Evolutionary conservation across 768 basidiomycete genomes (phyloP), one percentile per base, ranked within the genome.

Genomic region (Pleurotus tuber-regium): DNA sequence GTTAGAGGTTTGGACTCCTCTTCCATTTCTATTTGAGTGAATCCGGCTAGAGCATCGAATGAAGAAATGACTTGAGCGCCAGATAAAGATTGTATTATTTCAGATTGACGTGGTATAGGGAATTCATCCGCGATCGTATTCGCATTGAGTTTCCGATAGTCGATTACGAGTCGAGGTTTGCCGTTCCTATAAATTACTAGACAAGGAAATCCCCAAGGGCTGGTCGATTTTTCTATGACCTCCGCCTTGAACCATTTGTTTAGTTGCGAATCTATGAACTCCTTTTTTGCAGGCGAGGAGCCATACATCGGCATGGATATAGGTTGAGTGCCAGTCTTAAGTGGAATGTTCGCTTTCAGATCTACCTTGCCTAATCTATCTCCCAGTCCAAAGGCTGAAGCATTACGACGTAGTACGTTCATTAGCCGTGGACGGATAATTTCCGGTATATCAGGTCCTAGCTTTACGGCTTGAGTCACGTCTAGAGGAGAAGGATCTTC

Each of bases 31-130:
- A 73, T 50, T 50, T 78, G 76, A 0, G 69, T 73, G 50, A 75
- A 78, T 9, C 74, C 72, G 0, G 74, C 61, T 0, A 70, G 50
- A 0, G 69, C 67, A 55, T 74, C 71, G n/a, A n/a, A n/a, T n/a
- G n/a, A n/a, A n/a, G n/a, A n/a, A n/a, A n/a, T n/a, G n/a, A n/a
- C n/a, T n/a, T 70, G 65, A 5, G 61, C 52, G 0, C 70, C 71
- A 1, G 58, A 54, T 7, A 73, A 49, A 0, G 64, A 60, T 49
- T 66, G 66, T 2, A 67, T 40, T 53, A 64, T 63, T 16, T 63
- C 57, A 0, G 51, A 57, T 50, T 67, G 61, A 29, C 50, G n/a
- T 0, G 61, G 65, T 16, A 63, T 33, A 0, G 58, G 66, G 36
- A 65, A 63, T 44, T 66, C 61, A 44, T 63, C 44, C 12, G 44